Conservation (phyloP, 768 basidiomycete species). For the Tricholoma sp. region DNA sequence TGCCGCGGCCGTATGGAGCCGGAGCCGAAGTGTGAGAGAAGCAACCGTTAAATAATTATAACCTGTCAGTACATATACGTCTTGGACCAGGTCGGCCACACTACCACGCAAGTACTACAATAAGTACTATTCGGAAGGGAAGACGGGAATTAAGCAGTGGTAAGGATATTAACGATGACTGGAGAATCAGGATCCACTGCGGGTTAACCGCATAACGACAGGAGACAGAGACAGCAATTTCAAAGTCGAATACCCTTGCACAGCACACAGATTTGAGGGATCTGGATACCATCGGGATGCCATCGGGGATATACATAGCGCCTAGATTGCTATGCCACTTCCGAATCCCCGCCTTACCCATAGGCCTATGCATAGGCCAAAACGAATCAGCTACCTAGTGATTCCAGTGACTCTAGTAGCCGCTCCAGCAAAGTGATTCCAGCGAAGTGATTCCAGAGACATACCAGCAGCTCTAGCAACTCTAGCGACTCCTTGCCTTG, state of each 20-base stretch:
- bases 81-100: too few species aligned
- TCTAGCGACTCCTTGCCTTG: too few species aligned
- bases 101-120: too few species aligned
- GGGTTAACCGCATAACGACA: constrained; percentile 6
- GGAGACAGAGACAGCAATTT: constrained; percentile 4
- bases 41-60: not conserved
- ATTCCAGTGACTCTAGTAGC: too few species aligned
- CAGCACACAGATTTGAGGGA: not conserved
- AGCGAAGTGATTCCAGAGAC: too few species aligned
- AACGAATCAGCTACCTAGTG: too few species aligned
- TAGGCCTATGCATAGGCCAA: too few species aligned
- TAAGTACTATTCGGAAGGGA: too few species aligned
- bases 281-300: not conserved
- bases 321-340: not conserved
- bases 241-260: not conserved
- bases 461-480: too few species aligned
- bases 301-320: not conserved
- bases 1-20: not conserved
- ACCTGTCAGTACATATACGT: too few species aligned
- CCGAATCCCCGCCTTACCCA: not conserved
- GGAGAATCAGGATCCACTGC: constrained; percentile 8
- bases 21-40: not conserved
- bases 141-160: too few species aligned
- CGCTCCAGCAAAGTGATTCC: too few species aligned
- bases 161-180: constrained; percentile 1